phyloP scores from a whole-genome alignment of 805 yeast species.

The Lachancea sp. region DNA sequence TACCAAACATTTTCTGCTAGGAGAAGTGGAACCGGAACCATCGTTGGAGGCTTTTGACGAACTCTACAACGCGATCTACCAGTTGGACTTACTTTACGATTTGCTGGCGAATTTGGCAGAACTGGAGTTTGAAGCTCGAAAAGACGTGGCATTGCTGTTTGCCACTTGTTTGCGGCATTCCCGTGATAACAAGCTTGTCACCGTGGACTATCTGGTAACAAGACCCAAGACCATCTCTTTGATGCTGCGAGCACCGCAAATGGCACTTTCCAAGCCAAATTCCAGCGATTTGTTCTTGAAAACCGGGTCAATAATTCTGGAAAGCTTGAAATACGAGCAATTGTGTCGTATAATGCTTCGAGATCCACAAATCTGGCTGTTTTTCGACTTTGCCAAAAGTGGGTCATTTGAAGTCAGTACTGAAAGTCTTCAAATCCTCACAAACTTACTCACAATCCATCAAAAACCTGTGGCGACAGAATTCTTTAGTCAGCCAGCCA shows the following conservation, averaged over 20 bases:
- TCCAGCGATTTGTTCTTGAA: conserved; percentile 58
- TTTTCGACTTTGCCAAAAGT: conserved; percentile 67
- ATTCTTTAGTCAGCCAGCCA: conserved; percentile 48
- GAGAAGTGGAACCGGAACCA: conserved; percentile 45
- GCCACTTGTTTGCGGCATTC: conserved; percentile 72
- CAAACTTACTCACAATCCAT: conserved; percentile 63
- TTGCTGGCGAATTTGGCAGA: conserved; percentile 53
- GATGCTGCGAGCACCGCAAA: conserved; percentile 68
- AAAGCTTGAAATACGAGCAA: conserved; percentile 73
- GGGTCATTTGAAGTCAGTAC: conserved; percentile 86
- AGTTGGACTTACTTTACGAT: conserved; percentile 58
- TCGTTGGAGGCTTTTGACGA: conserved; percentile 69
- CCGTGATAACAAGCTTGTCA: conserved; percentile 70
- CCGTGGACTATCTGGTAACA: conserved; percentile 72
- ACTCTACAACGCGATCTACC: conserved; percentile 73
- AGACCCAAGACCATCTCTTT: conserved; percentile 58
- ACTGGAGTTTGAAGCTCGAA: conserved; percentile 84
- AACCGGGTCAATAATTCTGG: conserved; percentile 74
- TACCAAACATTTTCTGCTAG: conserved; percentile 58
- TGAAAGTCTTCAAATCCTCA: conserved; percentile 75
- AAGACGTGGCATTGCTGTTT: conserved; percentile 70
- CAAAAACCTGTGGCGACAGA: conserved; percentile 56
- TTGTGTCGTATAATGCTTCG: conserved; percentile 54
- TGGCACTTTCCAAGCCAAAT: conserved; percentile 31
- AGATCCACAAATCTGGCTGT: conserved; percentile 69